Conservation (phyloP, 2,329 filamentous ascomycete species). For the Colletotrichum viniferum region DNA sequence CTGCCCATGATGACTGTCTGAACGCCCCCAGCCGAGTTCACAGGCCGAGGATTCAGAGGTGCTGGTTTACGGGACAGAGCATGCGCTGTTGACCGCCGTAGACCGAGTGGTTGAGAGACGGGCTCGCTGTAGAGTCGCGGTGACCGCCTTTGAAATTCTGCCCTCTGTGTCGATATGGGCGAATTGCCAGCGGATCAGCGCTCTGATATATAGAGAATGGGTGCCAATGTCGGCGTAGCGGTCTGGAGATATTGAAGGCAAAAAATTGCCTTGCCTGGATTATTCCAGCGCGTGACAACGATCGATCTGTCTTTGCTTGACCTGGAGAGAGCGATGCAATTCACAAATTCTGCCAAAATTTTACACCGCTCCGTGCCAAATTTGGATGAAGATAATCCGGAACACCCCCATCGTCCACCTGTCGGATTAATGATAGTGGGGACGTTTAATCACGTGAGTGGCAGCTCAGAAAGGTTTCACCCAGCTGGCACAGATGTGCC, state of each 20-base stretch:
- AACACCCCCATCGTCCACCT: neutral
- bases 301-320: constrained; percentile 2
- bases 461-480: neutral
- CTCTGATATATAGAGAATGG: neutral
- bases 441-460: neutral
- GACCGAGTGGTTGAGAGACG: neutral
- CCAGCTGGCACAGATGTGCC: neutral
- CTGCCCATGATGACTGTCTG: constrained; percentile 68
- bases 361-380: constrained; percentile 36
- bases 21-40: neutral
- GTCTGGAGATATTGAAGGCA: neutral
- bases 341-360: constrained; percentile 46
- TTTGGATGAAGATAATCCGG: constrained; percentile 11
- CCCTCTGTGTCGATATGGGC: neutral
- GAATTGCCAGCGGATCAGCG: constrained; percentile 11
- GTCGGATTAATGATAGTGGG: constrained; percentile 10
- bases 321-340: constrained; percentile 14
- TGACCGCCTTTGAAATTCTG: constrained; percentile 21
- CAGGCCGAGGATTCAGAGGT: neutral
- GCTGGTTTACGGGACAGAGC: neutral
- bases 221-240: neutral
- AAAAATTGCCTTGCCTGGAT: constrained; percentile 16
- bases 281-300: constrained; percentile 1
- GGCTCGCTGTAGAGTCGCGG: neutral
- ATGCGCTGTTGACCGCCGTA: neutral